Evolutionary conservation across 2,329 filamentous ascomycete species (phyloP), one percentile per base, ranked within the genome.

Genomic region (Fusarium miscanthi): DNA sequence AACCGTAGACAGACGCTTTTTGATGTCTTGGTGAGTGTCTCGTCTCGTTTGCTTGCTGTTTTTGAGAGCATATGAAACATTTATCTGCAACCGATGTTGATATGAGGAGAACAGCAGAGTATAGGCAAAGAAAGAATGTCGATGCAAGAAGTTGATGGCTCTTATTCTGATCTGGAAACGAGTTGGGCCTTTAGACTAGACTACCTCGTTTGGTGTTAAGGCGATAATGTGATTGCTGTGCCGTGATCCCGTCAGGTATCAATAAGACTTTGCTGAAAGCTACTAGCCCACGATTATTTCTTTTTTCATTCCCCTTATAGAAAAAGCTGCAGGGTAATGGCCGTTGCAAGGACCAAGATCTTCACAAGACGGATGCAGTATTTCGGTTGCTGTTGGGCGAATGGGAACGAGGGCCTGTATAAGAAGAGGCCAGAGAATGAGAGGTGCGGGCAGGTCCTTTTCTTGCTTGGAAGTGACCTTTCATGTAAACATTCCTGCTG

Each of bases 261-360:
- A 61, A 66, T 46, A 59, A 62, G 27, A 27, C 17, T 27, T 48
- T 64, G 16, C 45, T 53, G 16, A n/a, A 66, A 52, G 56, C 49
- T 17, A 33, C 52, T 33, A 48, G 37, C 17, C 46, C 25, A 40
- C n/a, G 31, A 25, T 17, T 38, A 10, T 30, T 67, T 53, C 41
- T 38, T 59, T 31, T 46, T 59, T 9, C 10, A 19, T 48, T 67
- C 46, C 43, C 27, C 38, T 25, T 52, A 46, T n/a, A 49, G 54
- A 38, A 59, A 51, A 31, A 46, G 40, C 46, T 56, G 27, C 21
- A 69, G 43, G 25, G 19, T 27, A 56, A 57, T 66, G 64, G 68
- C 48, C n/a, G 59, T 38, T 52, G 33, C 45, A 37, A 63, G 68
- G 72, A 66, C 67, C 57, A 25, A 51, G 61, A 76, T 69, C 53